Conservation (phyloP, 192 early-diverging fungal species). For the Podila epigama region DNA sequence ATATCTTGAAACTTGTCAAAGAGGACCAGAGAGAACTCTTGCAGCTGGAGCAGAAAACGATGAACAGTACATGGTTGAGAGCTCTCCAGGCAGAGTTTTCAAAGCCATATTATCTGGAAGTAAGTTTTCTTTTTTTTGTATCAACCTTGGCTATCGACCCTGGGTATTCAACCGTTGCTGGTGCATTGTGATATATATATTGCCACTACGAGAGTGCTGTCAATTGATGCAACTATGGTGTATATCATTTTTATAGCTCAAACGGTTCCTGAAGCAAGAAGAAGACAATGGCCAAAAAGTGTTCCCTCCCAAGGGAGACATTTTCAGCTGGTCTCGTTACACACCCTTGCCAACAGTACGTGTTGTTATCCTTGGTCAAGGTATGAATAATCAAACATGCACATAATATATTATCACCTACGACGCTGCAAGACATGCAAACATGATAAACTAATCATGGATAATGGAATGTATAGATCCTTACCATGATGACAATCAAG, state of each 20-base stretch:
- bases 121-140: constrained; percentile 13
- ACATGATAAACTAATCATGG: not conserved
- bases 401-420: no score
- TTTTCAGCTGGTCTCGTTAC: constrained; percentile 88
- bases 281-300: constrained; percentile 57
- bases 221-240: no score
- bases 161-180: not conserved
- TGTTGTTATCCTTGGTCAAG: constrained; percentile 96
- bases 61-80: constrained; percentile 77
- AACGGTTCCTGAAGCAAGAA: constrained; percentile 71
- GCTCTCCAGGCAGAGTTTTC: constrained; percentile 64
- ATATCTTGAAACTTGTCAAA: constrained; percentile 31
- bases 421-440: no score
- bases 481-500: constrained; percentile 72
- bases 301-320: constrained; percentile 75
- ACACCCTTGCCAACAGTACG: constrained; percentile 71
- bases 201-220: not conserved
- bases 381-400: no score
- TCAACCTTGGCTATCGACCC: not conserved
- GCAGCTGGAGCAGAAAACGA: constrained; percentile 70
- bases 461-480: constrained; percentile 66
- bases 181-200: not conserved
- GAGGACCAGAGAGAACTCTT: constrained; percentile 51
- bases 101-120: constrained; percentile 68
- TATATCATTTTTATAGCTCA: constrained; percentile 60